Base-by-base conservation (phyloP, 2,329 filamentous ascomycete genomes). In the Colletotrichum echinochloae region DNA sequence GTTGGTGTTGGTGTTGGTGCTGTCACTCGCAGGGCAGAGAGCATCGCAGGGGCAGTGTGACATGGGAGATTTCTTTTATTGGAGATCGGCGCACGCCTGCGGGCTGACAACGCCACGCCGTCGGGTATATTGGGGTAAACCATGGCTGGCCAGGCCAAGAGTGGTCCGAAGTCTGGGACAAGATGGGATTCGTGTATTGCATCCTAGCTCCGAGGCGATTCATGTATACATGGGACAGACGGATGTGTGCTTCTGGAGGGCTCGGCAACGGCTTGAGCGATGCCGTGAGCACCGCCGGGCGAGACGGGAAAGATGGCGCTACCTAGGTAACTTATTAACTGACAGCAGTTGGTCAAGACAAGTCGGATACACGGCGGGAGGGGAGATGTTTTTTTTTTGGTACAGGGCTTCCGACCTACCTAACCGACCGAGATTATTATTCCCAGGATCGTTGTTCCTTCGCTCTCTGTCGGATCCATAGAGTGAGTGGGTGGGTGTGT, bases 61-160 rank as follows among this genome's bases (percentile, higher is more conserved):
- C 59, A 61, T 61, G 60, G 26, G 33, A 33, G 44, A 23, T 26
- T 37, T 51, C 33, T 23, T 60, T 51, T 59, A 52, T 68, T 60
- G 66, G 23, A 52, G 66, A 68, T 60, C 66, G 66, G 44, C 60
- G 60, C 41, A 57, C 52, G 52, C 37, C 61, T 59, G 60, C 65
- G 28, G 44, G 52, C 51, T 48, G 46, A 44, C 60, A 68, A 57
- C 52, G 60, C 60, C 60, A 65, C 66, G 46, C 37, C 44, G 54
- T 35, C 61, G 37, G 60, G 61, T 60, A 52, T 60, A 59, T 65
- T 68, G 66, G 66, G 37, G 28, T 35, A 44, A 30, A 35, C 35
- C 35, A 49, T 51, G 44, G 30, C 44, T 5, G 2, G 26, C 44
- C 30, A 51, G 60, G 65, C 28, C 46, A 44, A 62, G 62, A 39